Conservation (phyloP, 1,284 basidiomycete species). For the Cutaneotrichosporon arboriforme region DNA sequence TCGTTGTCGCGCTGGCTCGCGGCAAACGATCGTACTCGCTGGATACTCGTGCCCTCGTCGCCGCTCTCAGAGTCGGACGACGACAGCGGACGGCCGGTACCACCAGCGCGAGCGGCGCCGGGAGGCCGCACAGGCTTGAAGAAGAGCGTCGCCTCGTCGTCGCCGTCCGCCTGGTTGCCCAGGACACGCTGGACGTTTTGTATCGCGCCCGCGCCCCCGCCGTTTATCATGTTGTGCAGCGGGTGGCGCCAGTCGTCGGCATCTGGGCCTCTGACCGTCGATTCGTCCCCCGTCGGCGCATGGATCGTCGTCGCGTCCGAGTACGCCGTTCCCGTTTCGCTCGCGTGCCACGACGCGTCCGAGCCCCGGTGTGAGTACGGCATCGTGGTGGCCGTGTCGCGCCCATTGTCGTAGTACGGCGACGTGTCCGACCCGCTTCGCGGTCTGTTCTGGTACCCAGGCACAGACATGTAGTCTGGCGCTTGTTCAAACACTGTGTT, state of each 20-base stretch:
- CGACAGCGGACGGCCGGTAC: not conserved
- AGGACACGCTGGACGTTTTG: not conserved
- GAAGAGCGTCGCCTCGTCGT: slow-evolving; percentile 39
- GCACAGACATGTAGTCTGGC: too few species aligned
- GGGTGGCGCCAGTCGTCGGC: slow-evolving; percentile 32
- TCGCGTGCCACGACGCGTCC: not conserved
- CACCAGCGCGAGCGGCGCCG: not conserved
- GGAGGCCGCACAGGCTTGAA: slow-evolving; percentile 15
- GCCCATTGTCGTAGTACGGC: not conserved
- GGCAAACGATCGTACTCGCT: not conserved
- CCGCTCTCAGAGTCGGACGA: slow-evolving; percentile 3
- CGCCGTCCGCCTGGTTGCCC: slow-evolving; percentile 8
- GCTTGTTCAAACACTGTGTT: slow-evolving; percentile 28
- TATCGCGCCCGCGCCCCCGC: not conserved
- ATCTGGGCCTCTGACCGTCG: slow-evolving; percentile 30
- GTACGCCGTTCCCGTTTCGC: slow-evolving; percentile 14
- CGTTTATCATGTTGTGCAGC: slow-evolving; percentile 24
- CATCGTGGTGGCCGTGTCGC: too few species aligned
- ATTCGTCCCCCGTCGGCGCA: slow-evolving; percentile 21
- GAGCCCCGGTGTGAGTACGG: too few species aligned
- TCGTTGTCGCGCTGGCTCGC: not conserved
- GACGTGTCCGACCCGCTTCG: slow-evolving; percentile 28
- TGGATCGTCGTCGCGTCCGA: slow-evolving; percentile 32
- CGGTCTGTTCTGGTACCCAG: too few species aligned
- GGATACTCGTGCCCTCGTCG: not conserved